Percentiles rank a stretch among this genome's conserved stretches.
phyloP scores from a whole-genome alignment of 805 yeast genomes.

The Starmerella khaoyaiensis region DNA sequence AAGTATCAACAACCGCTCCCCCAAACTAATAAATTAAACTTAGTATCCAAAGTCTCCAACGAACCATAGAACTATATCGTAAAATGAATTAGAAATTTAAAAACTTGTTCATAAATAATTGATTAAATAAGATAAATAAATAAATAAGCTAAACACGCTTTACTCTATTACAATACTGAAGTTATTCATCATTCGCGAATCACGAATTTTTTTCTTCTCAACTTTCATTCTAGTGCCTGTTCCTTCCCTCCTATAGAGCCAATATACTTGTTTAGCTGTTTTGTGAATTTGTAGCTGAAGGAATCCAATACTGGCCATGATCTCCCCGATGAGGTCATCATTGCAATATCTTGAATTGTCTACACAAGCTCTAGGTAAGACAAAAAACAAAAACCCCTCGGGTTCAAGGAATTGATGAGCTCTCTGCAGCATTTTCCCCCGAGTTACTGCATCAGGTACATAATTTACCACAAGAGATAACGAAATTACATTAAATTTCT shows the following conservation, averaged over 20 bases:
- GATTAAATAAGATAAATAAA: too few relatives aligned
- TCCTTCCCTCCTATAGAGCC: constrained; percentile 46
- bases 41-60: too few relatives aligned
- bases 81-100: too few relatives aligned
- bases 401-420: constrained; percentile 42
- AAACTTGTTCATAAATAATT: too few relatives aligned
- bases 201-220: constrained; percentile 33
- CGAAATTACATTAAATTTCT: constrained; percentile 50
- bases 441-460: constrained; percentile 53
- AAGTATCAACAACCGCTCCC: too few relatives aligned
- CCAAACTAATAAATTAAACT: too few relatives aligned
- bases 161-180: constrained; percentile 53
- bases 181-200: constrained; percentile 54
- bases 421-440: constrained; percentile 69
- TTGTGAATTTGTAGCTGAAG: constrained; percentile 35
- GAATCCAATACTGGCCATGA: constrained; percentile 55
- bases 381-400: constrained; percentile 44
- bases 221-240: constrained; percentile 7
- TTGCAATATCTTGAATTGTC: constrained; percentile 69
- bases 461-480: constrained; percentile 81
- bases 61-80: too few relatives aligned
- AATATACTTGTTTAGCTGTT: constrained; percentile 61
- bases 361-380: constrained; percentile 79
- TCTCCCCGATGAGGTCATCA: constrained; percentile 30
- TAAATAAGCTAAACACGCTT: too few relatives aligned